Percentiles rank a stretch among this genome's conserved stretches.
These are phyloP conservation scores for Penicillium crustosum DNA, from an alignment of 2,329 filamentous ascomycete species.

Conservation along the genomic window DNA sequence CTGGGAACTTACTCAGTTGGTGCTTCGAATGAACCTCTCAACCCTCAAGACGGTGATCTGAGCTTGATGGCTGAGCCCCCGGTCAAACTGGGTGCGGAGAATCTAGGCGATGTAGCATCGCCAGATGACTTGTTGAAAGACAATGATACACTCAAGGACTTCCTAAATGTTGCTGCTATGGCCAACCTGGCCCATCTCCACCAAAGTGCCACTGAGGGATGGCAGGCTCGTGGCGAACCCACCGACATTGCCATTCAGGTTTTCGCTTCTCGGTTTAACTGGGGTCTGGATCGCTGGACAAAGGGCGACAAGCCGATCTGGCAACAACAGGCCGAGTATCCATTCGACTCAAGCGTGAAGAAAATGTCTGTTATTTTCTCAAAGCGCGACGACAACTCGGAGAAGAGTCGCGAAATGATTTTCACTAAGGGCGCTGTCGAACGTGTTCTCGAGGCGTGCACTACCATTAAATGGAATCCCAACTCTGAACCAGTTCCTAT, in stretches of 20 bases:
- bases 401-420: slow-evolving; percentile 33
- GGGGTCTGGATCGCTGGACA: slow-evolving; percentile 57
- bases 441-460: slow-evolving; percentile 64
- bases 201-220: slow-evolving; percentile 53
- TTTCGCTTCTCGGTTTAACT: slow-evolving; percentile 67
- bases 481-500: slow-evolving; percentile 45
- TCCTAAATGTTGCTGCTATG: slow-evolving; percentile 63
- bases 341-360: slow-evolving; percentile 73
- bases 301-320: slow-evolving; percentile 53
- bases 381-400: slow-evolving; percentile 18
- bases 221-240: slow-evolving; percentile 66
- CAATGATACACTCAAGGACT: slow-evolving; percentile 54
- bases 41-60: slow-evolving; percentile 55
- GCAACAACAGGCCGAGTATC: slow-evolving; percentile 65
- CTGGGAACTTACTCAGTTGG: slow-evolving; percentile 60
- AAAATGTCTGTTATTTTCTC: slow-evolving; percentile 72
- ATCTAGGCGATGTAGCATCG: slow-evolving; percentile 22
- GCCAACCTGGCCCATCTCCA: slow-evolving; percentile 66
- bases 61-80: slow-evolving; percentile 40
- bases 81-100: slow-evolving; percentile 27
- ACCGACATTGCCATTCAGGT: slow-evolving; percentile 76
- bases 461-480: slow-evolving; percentile 48
- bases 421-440: slow-evolving; percentile 61
- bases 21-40: slow-evolving; percentile 55
- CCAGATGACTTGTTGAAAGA: slow-evolving; percentile 42